Conservation (phyloP, 345 rosid species). For the Bruguiera gymnorhiza region DNA sequence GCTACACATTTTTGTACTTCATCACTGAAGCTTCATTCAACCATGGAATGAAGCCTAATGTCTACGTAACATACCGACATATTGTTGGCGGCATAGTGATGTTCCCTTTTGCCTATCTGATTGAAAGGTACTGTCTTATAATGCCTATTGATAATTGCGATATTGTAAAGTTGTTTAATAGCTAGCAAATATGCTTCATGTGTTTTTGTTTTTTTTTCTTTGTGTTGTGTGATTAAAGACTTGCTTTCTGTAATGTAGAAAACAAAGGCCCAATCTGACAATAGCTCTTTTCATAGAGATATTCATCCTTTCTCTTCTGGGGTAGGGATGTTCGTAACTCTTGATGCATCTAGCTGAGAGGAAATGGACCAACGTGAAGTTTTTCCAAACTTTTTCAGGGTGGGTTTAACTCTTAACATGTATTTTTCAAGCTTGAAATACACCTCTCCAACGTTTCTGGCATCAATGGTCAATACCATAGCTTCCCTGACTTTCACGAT, state of each 20-base stretch:
- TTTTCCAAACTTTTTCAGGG: slow-evolving; percentile 35
- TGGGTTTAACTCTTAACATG: slow-evolving; percentile 54
- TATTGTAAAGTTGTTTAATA: not conserved
- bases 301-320: slow-evolving; percentile 58
- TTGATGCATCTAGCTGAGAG: not conserved
- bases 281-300: slow-evolving; percentile 53
- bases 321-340: slow-evolving; percentile 29
- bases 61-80: slow-evolving; percentile 62
- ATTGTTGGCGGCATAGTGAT: slow-evolving; percentile 39
- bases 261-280: slow-evolving; percentile 58
- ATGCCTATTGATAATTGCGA: no score
- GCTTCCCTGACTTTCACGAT: slow-evolving; percentile 50
- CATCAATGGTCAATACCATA: slow-evolving; percentile 45
- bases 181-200: not conserved
- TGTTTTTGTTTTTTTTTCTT: not conserved
- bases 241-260: slow-evolving; percentile 37
- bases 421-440: slow-evolving; percentile 49
- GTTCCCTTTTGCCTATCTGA: slow-evolving; percentile 57
- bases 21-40: slow-evolving; percentile 66
- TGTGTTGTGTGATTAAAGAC: not conserved
- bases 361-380: not conserved
- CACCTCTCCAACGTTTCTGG: slow-evolving; percentile 52
- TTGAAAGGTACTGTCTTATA: slow-evolving; percentile 40
- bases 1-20: slow-evolving; percentile 52
- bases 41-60: slow-evolving; percentile 71